Conservation (phyloP, 164 flowering plant genomes). For the Magnolia officinalis region DNA sequence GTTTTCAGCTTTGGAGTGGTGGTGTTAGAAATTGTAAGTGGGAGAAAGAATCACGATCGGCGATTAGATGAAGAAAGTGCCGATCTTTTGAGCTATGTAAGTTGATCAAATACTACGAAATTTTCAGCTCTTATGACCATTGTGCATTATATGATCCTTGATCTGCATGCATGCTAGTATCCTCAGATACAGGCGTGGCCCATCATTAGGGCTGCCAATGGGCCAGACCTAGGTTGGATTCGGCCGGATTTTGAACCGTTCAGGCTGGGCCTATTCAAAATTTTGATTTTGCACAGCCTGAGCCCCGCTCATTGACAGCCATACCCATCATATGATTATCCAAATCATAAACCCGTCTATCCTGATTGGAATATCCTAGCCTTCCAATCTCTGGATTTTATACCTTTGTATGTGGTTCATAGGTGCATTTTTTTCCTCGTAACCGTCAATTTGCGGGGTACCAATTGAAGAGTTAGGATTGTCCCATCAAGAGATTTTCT, state of each 20-base stretch:
- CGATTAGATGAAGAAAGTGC: conserved; percentile 36
- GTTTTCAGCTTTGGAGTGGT: conserved; percentile 80
- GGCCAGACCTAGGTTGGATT: too few relatives aligned
- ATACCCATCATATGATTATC: too few relatives aligned
- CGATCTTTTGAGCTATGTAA: conserved; percentile 73
- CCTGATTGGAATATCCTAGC: not conserved
- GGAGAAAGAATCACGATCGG: conserved; percentile 59
- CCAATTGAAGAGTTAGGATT: too few relatives aligned
- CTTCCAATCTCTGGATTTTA: not conserved
- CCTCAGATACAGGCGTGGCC: not conserved
- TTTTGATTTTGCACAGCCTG: too few relatives aligned
- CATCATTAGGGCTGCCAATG: too few relatives aligned
- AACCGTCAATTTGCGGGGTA: too few relatives aligned
- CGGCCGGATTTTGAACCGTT: too few relatives aligned
- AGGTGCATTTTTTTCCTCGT: too few relatives aligned
- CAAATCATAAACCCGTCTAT: not conserved
- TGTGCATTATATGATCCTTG: not conserved
- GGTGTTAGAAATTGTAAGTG: conserved; percentile 76
- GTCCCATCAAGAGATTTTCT: too few relatives aligned
- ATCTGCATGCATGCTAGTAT: not conserved
- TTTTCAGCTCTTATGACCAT: not conserved
- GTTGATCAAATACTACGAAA: conserved; percentile 13
- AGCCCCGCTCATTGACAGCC: too few relatives aligned
- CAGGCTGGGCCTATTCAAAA: too few relatives aligned
- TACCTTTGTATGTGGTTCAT: not conserved